These are phyloP conservation scores for Candida gigantensis DNA, from an alignment of 1,139 yeast species.

Conservation along the genomic window DNA sequence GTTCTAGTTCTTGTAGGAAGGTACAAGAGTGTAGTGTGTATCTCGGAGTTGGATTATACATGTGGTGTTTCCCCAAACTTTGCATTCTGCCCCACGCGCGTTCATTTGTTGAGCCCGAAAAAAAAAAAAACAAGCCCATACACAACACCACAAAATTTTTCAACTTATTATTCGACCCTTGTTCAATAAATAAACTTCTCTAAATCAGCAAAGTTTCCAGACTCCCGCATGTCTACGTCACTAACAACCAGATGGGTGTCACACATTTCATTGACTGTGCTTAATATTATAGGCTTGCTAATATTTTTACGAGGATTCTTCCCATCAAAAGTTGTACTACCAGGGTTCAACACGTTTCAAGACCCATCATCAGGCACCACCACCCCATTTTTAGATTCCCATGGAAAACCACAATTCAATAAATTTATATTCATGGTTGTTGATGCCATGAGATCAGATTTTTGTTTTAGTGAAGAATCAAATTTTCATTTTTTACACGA, in stretches of 20 bases:
- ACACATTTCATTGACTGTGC: constrained; percentile 11
- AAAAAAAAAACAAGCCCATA: no score
- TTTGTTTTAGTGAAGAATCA: constrained; percentile 62
- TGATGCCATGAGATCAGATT: constrained; percentile 92
- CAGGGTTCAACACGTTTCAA: constrained; percentile 49
- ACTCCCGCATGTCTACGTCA: constrained; percentile 16
- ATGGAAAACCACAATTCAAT: constrained; percentile 53
- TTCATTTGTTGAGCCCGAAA: no score
- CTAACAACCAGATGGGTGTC: constrained; percentile 15
- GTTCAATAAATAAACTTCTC: no score
- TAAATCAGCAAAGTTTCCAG: no score
- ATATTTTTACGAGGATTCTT: constrained; percentile 82
- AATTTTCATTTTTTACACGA: constrained; percentile 65
- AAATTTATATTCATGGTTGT: constrained; percentile 79
- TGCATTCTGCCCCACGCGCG: no score
- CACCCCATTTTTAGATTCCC: constrained; percentile 13
- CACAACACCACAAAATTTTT: no score
- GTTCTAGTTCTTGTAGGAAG: no score
- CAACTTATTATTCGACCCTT: no score
- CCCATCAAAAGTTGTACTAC: constrained; percentile 76
- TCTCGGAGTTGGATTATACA: no score
- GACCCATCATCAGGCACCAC: constrained; percentile 22
- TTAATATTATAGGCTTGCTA: constrained; percentile 51
- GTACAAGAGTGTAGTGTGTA: no score
- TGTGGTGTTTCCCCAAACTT: no score